phyloP scores from a whole-genome alignment of 305 asterid genomes.

The Rubia balearica region DNA sequence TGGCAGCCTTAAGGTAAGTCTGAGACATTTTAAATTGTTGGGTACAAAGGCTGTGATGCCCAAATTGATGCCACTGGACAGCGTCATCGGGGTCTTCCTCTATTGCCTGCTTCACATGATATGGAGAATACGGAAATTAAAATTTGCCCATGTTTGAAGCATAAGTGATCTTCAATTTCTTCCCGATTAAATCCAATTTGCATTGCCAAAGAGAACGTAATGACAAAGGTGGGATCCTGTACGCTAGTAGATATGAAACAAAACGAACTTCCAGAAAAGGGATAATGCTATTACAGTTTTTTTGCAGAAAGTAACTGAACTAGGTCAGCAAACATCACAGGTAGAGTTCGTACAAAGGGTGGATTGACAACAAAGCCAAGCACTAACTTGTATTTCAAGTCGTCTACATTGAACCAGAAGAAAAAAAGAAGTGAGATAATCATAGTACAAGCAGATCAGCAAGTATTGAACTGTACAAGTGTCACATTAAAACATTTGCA shows the following conservation, averaged over 20 bases:
- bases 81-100: slow-evolving; percentile 92
- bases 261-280: not conserved
- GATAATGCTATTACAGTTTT: not conserved
- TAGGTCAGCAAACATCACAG: not conserved
- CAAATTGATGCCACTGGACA: slow-evolving; percentile 92
- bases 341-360: not conserved
- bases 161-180: not conserved
- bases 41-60: slow-evolving; percentile 77
- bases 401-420: not conserved
- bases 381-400: not conserved
- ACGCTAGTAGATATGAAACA: not conserved
- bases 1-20: slow-evolving; percentile 75
- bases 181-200: not conserved
- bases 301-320: not conserved
- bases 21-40: slow-evolving; percentile 76
- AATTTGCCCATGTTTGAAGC: not conserved
- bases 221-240: not conserved
- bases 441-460: not conserved
- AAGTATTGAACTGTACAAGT: not conserved
- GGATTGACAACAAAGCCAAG: slow-evolving; percentile 1
- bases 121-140: slow-evolving; percentile 2
- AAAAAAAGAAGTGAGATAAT: not conserved
- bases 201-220: not conserved
- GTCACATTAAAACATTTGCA: not conserved
- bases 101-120: slow-evolving; percentile 48